A percentile compares a stretch with the other conserved stretches of the same genome.
phyloP scores from a whole-genome alignment of 169 alveolate genomes.

The Fabrea salina region DNA sequence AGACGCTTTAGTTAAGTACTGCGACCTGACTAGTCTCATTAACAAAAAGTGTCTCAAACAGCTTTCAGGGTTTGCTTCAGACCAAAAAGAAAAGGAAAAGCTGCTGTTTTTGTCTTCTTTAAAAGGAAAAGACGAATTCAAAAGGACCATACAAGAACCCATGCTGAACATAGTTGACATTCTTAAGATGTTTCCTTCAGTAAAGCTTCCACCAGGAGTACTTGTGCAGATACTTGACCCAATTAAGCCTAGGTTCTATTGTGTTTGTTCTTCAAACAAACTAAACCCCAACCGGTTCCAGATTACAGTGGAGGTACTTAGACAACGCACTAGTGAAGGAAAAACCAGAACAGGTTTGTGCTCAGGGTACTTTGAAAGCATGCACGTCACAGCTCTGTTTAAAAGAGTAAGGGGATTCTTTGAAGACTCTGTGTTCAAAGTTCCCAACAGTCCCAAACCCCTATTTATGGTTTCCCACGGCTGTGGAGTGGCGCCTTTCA shows the following conservation, averaged over 20 bases:
- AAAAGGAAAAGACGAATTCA: conserved; percentile 30
- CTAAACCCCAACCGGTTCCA: neutral
- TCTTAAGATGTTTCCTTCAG: conserved; percentile 6
- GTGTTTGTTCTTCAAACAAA: conserved; percentile 1
- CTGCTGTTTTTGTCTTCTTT: neutral
- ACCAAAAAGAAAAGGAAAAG: conserved; percentile 22
- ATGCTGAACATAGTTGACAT: conserved; percentile 18
- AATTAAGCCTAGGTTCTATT: conserved; percentile 28
- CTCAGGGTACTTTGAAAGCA: conserved; percentile 16
- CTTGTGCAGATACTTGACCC: conserved; percentile 28
- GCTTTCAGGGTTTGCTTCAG: neutral
- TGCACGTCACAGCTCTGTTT: conserved; percentile 17
- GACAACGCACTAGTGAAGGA: conserved; percentile 27
- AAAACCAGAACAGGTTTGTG: conserved; percentile 29
- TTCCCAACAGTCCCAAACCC: neutral
- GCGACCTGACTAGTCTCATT: conserved; percentile 22
- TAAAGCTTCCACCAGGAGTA: neutral
- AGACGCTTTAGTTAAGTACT: conserved; percentile 27
- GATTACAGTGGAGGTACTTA: conserved; percentile 25
- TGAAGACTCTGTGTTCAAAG: neutral
- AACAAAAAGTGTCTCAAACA: conserved; percentile 16
- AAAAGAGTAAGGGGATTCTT: neutral
- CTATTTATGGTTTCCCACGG: neutral
- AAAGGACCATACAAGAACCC: conserved; percentile 4
- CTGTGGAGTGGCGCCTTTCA: conserved; percentile 30